Evolutionary conservation across 805 yeast species (phyloP), one percentile per base, ranked within the genome.

Genomic region (Tanozyma kutaoensis): DNA sequence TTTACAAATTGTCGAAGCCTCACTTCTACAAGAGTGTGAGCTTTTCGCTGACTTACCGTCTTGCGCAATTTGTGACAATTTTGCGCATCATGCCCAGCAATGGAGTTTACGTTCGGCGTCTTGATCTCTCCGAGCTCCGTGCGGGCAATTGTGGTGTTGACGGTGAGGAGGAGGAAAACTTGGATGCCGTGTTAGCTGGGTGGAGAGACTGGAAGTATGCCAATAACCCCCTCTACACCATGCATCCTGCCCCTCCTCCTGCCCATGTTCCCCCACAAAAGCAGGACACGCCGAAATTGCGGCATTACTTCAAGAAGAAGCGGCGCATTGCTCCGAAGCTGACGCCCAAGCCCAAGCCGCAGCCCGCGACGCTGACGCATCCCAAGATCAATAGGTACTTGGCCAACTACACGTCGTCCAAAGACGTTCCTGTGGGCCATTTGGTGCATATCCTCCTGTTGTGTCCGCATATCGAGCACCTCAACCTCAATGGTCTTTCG

Each of bases 181-280:
- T 14, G 14, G 8, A 17, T 22, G n/a, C 49, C 23, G 66, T 74
- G 2, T 50, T 67, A 27, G 94, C 94, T 0, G 77, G 88, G 8
- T 84, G 95, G 95, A 64, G 95, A 45, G 95, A 84, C 47, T 84
- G 94, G 93, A 77, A 81, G 42, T 76, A 66, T 41, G 65, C 81
- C 34, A 68, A 66, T 27, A 85, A 77, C 48, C 81, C 88, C 1
- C 46, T 79, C 20, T 76, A 76, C 42, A 43, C 59, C 2, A 33
- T 51, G 22, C 48, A 40, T 28, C 36, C 44, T 3, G 40, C 46
- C 2, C 35, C 48, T 26, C 4, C 34, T 34, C 9, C 30, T 40
- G 20, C 31, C 42, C 6, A 43, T 34, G 28, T 27, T 33, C 9
- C 22, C 26, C 8, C 29, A 40, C 3, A 33, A 31, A 17, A 23